phyloP scores from a whole-genome alignment of 257 asterid genomes.

The Capsicum chinense region DNA sequence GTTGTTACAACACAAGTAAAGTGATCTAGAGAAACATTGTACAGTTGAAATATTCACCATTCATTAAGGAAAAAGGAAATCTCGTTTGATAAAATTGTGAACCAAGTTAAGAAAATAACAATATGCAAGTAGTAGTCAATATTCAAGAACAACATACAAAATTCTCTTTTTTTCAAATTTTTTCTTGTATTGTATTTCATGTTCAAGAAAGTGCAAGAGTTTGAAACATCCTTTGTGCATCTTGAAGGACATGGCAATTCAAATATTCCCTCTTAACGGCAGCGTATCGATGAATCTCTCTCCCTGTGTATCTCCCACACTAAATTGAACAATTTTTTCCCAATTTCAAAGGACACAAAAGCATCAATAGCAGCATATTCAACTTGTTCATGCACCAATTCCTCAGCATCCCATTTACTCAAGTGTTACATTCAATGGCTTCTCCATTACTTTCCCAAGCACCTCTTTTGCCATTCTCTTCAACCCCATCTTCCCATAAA shows the following conservation, averaged over 20 bases:
- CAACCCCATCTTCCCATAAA: constrained; percentile 34
- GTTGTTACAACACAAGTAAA: constrained; percentile 30
- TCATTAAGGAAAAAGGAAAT: constrained; percentile 19
- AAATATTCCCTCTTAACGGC: neutral
- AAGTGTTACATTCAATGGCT: constrained; percentile 35
- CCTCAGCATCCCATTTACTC: constrained; percentile 39
- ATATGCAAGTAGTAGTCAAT: too few species aligned
- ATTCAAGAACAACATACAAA: neutral
- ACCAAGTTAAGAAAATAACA: neutral
- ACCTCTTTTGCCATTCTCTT: constrained; percentile 32
- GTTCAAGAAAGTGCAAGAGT: neutral
- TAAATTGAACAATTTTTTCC: neutral
- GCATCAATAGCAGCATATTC: constrained; percentile 44
- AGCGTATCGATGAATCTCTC: neutral
- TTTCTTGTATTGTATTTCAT: neutral
- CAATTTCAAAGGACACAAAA: constrained; percentile 36
- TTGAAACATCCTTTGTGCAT: neutral
- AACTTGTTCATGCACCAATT: constrained; percentile 33
- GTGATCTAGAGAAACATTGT: constrained; percentile 43
- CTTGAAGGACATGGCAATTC: neutral
- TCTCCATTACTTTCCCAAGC: constrained; percentile 35
- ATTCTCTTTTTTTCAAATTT: too few species aligned
- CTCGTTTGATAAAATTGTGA: constrained; percentile 21
- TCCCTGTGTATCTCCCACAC: neutral
- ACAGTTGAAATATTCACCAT: constrained; percentile 54